Evolutionary conservation across 148 eudicot species (phyloP).

Genomic region (Chenopodium formosanum): DNA sequence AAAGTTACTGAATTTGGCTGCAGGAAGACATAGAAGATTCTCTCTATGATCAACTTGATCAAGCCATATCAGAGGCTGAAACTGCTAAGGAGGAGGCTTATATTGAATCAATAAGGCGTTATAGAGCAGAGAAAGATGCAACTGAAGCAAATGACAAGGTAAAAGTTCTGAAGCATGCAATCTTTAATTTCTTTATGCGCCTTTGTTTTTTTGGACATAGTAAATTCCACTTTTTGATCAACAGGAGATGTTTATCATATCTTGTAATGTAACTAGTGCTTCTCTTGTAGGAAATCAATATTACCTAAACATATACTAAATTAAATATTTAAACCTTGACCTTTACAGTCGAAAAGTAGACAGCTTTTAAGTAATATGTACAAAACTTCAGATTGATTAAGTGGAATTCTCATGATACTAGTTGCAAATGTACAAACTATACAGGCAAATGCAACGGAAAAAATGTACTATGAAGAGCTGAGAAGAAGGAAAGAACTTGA

Average conservation of each 20-base stretch:
- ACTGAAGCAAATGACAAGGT: slow-evolving; percentile 61
- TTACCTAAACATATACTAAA: too few species aligned
- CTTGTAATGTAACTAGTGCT: background rate
- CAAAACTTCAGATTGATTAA: too few species aligned
- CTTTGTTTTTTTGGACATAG: background rate
- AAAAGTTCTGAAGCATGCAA: slow-evolving; percentile 14
- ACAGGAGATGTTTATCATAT: too few species aligned
- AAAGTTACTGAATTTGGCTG: slow-evolving; percentile 9
- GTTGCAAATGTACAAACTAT: background rate
- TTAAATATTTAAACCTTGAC: too few species aligned
- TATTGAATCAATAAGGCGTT: slow-evolving; percentile 58
- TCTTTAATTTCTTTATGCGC: background rate
- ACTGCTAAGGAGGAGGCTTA: slow-evolving; percentile 50
- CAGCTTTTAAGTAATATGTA: too few species aligned
- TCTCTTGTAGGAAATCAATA: background rate
- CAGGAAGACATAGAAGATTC: slow-evolving; percentile 44
- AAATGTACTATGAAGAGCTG: slow-evolving; percentile 45
- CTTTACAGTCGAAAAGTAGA: too few species aligned
- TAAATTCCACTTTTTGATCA: too few species aligned
- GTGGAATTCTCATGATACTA: background rate
- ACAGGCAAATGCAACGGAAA: slow-evolving; percentile 60
- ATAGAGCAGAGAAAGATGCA: slow-evolving; percentile 63
- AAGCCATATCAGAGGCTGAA: slow-evolving; percentile 60
- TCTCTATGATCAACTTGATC: slow-evolving; percentile 55
- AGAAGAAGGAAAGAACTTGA: slow-evolving; percentile 55